Evolutionary conservation across 176 grass and related monocot species (phyloP), one percentile per base, ranked within the genome.

Genomic region (Areca catechu): DNA sequence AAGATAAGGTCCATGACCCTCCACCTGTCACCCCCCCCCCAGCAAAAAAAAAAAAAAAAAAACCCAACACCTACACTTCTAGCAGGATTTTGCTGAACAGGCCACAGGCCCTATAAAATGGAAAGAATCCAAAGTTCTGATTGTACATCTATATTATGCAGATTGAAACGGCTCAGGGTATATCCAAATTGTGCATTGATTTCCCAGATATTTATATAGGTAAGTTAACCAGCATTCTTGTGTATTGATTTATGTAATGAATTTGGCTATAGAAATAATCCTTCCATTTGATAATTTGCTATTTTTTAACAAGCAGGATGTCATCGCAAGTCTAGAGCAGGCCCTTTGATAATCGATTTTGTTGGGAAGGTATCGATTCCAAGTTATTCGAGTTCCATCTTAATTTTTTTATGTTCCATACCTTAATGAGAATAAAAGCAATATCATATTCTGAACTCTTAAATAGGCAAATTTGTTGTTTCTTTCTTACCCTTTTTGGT

Each of bases 191-290:
- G 48, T 80, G 75, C 70, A 74, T 88, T 55, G 84, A 88, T 68
- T 98, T 98, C 77, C 80, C 87, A 53, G 93, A 98, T 73, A 63
- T 98, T 74, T 82, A 83, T 67, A 92, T 88, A 80, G 93, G 93
- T 98, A 85, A 57, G 51, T 57, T 56, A 22, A 34, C 7, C 7
- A 30, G 24, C 20, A 50, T 51, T 51, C 10, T 60, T 18, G 16
- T 57, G 15, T 50, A 25, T 24, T 43, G 1, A 43, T 43, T 43
- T 43, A 3, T 43, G 7, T 43, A 43, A 10, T 14, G 7, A 5
- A 12, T 43, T 43, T 43, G 34, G 34, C 9, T 43, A 12, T 12
- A 2, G 34, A 43, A 43, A 22, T 58, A 10, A 62, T 66, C 49
- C 60, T 71, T 50, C 12, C 22, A 1, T 0, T 71, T 72, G n/a